Base-by-base conservation (phyloP, 208 protist species). In the Phytomonas francai region DNA sequence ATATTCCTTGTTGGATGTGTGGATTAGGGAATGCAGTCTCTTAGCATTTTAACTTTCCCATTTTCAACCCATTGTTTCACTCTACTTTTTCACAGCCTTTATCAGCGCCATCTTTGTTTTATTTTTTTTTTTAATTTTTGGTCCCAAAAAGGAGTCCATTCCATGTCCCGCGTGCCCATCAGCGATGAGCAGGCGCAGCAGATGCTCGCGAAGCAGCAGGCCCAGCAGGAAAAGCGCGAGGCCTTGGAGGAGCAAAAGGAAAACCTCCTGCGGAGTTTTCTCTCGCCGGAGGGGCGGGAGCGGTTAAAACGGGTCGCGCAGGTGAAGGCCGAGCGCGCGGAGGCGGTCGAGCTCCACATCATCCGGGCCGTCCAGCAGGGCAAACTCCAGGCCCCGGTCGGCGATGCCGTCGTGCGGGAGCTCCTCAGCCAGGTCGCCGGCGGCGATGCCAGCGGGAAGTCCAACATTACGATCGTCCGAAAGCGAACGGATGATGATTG, bases 401-500 rank as follows among this genome's bases (percentile, higher is more conserved):
- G 77, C 1, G 92, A 97, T 65, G 81, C 87, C n/a, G 84, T 65
- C 34, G 88, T 97, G 66, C 83, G 89, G 12, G 83, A 94, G 57
- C 73, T 97, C 28, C 73, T 97, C 14, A 68, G 74, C 27, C 76
- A 88, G 74, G 59, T 91, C 49, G 69, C 88, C 0, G 76, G 68
- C 28, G 76, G 91, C 70, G 82, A 74, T 32, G 59, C 77, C 51
- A 87, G 86, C 64, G 57, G 64, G 34, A 85, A 84, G 71, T 77
- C 72, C 27, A 81, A 78, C 71, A 97, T 97, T 70, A 95, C 83
- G 22, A 92, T 97, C 70, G 81, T 84, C 7, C 83, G 91, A 32
- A 97, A 97, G 76, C 77, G 84, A 34, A 93, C 70, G 39, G 89
- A 93, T 77, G 91, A 94, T 58, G 92, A 97, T 70, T 97, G 92